Base-by-base conservation (phyloP, 2,329 filamentous ascomycete species). In the Fusarium annulatum region DNA sequence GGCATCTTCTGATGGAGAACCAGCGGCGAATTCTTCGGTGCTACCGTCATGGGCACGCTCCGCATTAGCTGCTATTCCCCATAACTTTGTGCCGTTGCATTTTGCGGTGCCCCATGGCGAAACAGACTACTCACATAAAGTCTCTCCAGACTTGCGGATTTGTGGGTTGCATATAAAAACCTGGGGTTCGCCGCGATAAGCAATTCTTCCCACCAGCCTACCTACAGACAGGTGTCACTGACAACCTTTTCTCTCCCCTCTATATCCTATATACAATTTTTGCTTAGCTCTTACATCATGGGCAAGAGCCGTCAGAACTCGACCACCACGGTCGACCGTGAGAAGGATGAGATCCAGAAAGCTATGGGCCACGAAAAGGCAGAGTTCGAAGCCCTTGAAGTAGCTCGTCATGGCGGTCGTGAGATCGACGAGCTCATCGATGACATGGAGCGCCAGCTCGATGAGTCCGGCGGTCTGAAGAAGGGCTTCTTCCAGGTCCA, bases 401-500 rank as follows among this genome's bases (percentile, higher is more conserved):
- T 82, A 14, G 80, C 83, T 9, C 76, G 78, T 39, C 80, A 79
- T 33, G 81, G 79, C 51, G 78, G 78, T 7, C 68, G 67, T 12
- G 82, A 84, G 51, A 77, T 85, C 21, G 81, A 85, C 52, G 79
- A 78, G 19, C 77, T 85, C 57, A 84, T 86, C 39, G 75, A 75
- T 30, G 81, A 83, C 55, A 83, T 86, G 83, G 84, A 86, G 74
- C 76, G 76, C 15, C 80, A 85, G 76, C 80, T 86, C 23, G 80
- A 79, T 16, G 81, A 72, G 5, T 55, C 65, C 5, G 81, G 80
- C 3, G 81, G 81, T 14, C 73, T 80, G 3, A 78, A 80, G 30
- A 81, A 77, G 33, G 81, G 83, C 43, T 83, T 85, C 69, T 89
- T 90, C 77, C 84, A 91, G 45, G 71, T 92, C 48, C 82, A 88